Percentiles rank a stretch among this genome's conserved stretches.
These are phyloP conservation scores for Exophiala spinifera DNA, from an alignment of 2,329 filamentous ascomycete genomes.

Conservation along the genomic window DNA sequence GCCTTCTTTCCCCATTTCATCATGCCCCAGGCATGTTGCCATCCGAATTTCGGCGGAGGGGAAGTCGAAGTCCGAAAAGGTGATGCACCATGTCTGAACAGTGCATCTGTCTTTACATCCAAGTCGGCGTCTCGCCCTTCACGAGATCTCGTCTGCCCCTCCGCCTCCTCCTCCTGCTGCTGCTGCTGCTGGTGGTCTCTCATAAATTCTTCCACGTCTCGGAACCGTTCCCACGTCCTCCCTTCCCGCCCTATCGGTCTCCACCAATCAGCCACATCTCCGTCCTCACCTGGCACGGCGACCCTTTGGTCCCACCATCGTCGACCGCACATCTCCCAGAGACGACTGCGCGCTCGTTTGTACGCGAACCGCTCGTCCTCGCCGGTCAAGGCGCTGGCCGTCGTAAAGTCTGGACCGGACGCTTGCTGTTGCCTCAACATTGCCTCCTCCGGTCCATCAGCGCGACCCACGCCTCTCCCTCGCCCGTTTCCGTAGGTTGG, in stretches of 20 bases:
- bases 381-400: conserved; percentile 67
- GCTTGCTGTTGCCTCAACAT: conserved; percentile 7
- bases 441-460: conserved; percentile 13
- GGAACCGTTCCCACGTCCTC: conserved; percentile 61
- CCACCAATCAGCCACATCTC: conserved; percentile 61
- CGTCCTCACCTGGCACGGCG: conserved; percentile 14
- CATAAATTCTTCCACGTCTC: not conserved
- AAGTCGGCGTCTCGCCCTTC: not conserved
- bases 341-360: conserved; percentile 69
- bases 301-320: conserved; percentile 63
- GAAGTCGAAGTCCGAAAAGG: conserved; percentile 46
- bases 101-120: conserved; percentile 23
- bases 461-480: conserved; percentile 25
- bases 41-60: conserved; percentile 50
- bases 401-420: conserved; percentile 59
- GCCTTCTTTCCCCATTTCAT: conserved; percentile 53
- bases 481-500: conserved; percentile 33
- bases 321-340: conserved; percentile 77
- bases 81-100: conserved; percentile 46
- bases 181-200: not conserved
- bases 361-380: conserved; percentile 81
- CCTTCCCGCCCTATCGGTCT: conserved; percentile 62
- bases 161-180: too few relatives aligned
- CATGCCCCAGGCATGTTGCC: conserved; percentile 55
- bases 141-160: too few relatives aligned